Base-by-base conservation (phyloP, 139 green algal species). In the Pycnococcus provasolii region DNA sequence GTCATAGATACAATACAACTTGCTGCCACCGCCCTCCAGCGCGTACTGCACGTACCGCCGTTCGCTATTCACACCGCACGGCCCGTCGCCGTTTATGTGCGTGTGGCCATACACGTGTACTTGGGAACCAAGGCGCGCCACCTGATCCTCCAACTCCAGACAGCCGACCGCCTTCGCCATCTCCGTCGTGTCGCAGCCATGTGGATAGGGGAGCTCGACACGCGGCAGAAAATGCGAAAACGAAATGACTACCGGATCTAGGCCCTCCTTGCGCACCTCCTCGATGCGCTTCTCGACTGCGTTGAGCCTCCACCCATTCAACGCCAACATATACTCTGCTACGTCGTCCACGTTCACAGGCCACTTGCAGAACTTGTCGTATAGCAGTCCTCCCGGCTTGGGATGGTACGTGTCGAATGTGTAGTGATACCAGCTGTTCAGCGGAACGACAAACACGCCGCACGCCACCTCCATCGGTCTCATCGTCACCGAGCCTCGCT, bases 191-290 rank as follows among this genome's bases (percentile, higher is more conserved):
- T 26, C 26, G 3, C 63, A 52, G 13, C 53, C 44, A 52, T 15
- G 58, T 6, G 11, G 26, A 11, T 48, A 72, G n/a, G 66, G 66
- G 4, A 72, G 66, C 52, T 72, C 66, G 13, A 6, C 15, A 40
- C 62, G 41, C n/a, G 75, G 75, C 53, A 81, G 55, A 65, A 81
- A 81, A 45, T 81, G 75, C 6, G 66, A 76, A 50, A 78, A 78
- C 26, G 65, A 68, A 9, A 81, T 61, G 40, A 79, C 53, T 41
- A 62, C 7, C 13, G 37, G n/a, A 1, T 15, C 41, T 26, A 26
- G 64, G 48, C 37, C 45, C 2, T 46, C 54, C 45, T 72, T 45
- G 52, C 39, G 3, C 44, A 26, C 26, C 26, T 69, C 48, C 4
- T 48, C 37, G 39, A 11, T 37, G 58, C 58, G 58, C 39, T 11